These are phyloP conservation scores for Pistacia integerrima DNA, from an alignment of 345 rosid genomes.

Conservation along the genomic window DNA sequence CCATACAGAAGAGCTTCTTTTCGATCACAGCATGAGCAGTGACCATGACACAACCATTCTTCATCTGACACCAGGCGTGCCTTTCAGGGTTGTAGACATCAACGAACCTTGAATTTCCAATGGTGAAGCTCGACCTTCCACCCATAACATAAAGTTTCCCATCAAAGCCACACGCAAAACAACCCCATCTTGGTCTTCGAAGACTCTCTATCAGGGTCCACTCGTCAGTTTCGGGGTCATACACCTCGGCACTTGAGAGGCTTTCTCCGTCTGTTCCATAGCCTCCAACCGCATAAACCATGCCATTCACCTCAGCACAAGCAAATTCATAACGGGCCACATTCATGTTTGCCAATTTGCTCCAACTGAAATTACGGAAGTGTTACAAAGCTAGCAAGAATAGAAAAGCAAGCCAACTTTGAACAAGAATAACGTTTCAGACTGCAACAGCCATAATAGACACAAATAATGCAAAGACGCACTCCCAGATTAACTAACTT, in stretches of 20 bases:
- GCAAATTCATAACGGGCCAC: conserved; percentile 85
- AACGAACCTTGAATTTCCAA: conserved; percentile 76
- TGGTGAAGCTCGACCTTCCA: conserved; percentile 92
- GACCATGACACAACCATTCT: conserved; percentile 91
- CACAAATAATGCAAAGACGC: background rate
- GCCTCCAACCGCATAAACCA: conserved; percentile 87
- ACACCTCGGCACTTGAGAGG: conserved; percentile 78
- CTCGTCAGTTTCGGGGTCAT: conserved; percentile 55
- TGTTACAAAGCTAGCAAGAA: conserved; percentile 15
- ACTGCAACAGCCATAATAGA: background rate
- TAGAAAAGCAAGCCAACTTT: background rate
- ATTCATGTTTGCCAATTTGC: conserved; percentile 69
- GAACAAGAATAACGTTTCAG: background rate
- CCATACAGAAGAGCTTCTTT: conserved; percentile 78
- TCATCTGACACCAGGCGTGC: conserved; percentile 72
- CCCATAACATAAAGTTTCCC: conserved; percentile 92
- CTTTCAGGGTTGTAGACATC: conserved; percentile 72
- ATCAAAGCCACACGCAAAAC: conserved; percentile 73
- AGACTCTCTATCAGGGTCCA: conserved; percentile 77
- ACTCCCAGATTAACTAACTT: background rate
- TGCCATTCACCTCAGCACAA: conserved; percentile 84
- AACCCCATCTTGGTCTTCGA: conserved; percentile 85
- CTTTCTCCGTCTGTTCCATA: conserved; percentile 64
- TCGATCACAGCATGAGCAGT: conserved; percentile 88
- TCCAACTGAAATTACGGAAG: conserved; percentile 63